Evolutionary conservation across 306 rosid species (phyloP).

Genomic region (Luffa aegyptiaca): DNA sequence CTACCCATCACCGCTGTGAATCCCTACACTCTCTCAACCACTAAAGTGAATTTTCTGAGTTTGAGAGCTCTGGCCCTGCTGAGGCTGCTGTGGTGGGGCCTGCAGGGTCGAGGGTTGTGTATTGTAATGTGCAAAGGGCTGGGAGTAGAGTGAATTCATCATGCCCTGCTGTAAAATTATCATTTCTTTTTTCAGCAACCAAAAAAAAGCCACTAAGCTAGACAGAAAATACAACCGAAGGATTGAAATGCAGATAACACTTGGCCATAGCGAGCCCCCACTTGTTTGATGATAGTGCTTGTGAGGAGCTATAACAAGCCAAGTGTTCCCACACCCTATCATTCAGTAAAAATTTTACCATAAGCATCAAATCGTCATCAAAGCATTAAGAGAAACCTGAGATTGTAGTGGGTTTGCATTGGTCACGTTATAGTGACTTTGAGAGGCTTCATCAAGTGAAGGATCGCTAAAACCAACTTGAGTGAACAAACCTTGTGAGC

Average conservation of each 20-base stretch:
- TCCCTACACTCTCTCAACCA: constrained; percentile 53
- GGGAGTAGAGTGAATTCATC: constrained; percentile 89
- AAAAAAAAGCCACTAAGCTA: not conserved
- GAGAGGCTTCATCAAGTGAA: constrained; percentile 78
- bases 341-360: not conserved
- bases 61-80: constrained; percentile 84
- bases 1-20: constrained; percentile 75
- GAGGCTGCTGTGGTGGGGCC: constrained; percentile 65
- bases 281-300: not conserved
- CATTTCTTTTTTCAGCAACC: not conserved
- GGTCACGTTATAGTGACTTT: constrained; percentile 67
- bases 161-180: constrained; percentile 39
- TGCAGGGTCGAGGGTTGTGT: constrained; percentile 80
- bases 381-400: constrained; percentile 48
- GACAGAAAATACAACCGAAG: not conserved
- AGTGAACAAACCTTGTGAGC: constrained; percentile 85
- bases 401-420: constrained; percentile 87
- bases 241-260: not conserved
- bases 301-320: not conserved
- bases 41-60: constrained; percentile 86
- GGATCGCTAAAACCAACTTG: constrained; percentile 92
- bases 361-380: not conserved
- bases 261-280: not conserved
- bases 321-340: not conserved
- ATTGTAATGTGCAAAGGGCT: constrained; percentile 93